A percentile compares a stretch with the other conserved stretches of the same genome.
Evolutionary conservation across 192 early-diverging fungal genomes (phyloP).

Genomic region (Entomortierella beljakovae): DNA sequence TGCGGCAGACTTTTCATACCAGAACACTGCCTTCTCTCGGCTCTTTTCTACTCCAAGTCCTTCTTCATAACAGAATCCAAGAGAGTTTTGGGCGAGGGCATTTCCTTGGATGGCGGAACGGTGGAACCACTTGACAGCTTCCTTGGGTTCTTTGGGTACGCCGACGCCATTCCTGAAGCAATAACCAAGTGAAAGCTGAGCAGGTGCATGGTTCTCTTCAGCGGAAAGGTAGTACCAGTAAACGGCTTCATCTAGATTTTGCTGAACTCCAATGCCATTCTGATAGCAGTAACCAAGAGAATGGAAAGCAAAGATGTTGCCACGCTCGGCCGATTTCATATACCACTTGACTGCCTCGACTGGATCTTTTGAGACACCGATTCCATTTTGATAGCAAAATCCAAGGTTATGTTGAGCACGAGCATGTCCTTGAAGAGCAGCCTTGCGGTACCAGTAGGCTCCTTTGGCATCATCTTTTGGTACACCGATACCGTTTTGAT

Average conservation of each 20-base stretch:
- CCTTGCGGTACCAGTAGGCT: slow-evolving; percentile 72
- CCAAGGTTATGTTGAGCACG: slow-evolving; percentile 77
- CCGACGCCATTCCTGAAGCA: slow-evolving; percentile 75
- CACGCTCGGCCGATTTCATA: slow-evolving; percentile 63
- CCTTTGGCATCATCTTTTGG: slow-evolving; percentile 63
- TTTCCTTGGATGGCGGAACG: slow-evolving; percentile 70
- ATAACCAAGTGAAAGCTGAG: slow-evolving; percentile 71
- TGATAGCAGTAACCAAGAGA: slow-evolving; percentile 72
- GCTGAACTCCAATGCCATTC: slow-evolving; percentile 69
- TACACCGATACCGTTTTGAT: slow-evolving; percentile 73
- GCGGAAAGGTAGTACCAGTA: slow-evolving; percentile 72
- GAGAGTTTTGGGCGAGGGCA: slow-evolving; percentile 78
- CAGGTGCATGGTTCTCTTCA: slow-evolving; percentile 71
- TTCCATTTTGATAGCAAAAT: slow-evolving; percentile 89
- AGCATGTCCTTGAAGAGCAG: slow-evolving; percentile 76
- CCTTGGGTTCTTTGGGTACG: slow-evolving; percentile 66
- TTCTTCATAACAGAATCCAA: slow-evolving; percentile 82
- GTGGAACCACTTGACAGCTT: slow-evolving; percentile 76
- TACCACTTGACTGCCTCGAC: slow-evolving; percentile 67
- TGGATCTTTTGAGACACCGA: slow-evolving; percentile 72
- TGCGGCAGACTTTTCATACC: slow-evolving; percentile 70
- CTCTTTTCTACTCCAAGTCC: slow-evolving; percentile 69
- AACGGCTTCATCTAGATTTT: slow-evolving; percentile 64
- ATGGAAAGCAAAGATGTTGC: slow-evolving; percentile 70
- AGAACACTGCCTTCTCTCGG: slow-evolving; percentile 63